A percentile compares a stretch with the other conserved stretches of the same genome.
Evolutionary conservation across 2,329 filamentous ascomycete species (phyloP).

Genomic region (Xylaria arbuscula): DNA sequence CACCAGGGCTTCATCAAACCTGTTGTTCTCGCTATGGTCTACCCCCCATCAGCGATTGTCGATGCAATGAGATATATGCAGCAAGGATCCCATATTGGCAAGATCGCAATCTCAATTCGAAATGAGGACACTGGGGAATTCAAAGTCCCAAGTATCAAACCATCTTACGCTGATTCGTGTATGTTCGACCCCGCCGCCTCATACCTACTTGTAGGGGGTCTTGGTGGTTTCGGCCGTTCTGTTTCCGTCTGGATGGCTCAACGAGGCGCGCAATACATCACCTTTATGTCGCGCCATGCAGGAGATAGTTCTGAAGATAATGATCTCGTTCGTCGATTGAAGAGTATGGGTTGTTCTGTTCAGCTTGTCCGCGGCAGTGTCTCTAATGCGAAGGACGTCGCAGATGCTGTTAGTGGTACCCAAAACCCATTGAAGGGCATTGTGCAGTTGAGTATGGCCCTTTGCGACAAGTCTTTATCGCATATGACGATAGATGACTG

Average conservation of each 20-base stretch:
- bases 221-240: background rate
- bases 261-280: background rate
- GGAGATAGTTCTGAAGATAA: slow-evolving; percentile 7
- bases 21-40: no score
- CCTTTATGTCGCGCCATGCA: slow-evolving; percentile 36
- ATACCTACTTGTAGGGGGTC: background rate
- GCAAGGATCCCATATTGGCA: no score
- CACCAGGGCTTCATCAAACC: no score
- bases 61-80: no score
- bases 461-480: background rate
- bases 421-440: background rate
- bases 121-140: no score
- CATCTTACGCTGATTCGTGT: no score
- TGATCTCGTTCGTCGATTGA: slow-evolving; percentile 29
- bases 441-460: slow-evolving; percentile 1
- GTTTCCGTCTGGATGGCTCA: background rate
- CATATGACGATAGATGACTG: slow-evolving; percentile 52
- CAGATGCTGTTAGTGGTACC: background rate
- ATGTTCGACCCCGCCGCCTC: no score
- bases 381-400: background rate
- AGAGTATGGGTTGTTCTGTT: slow-evolving; percentile 29
- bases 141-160: no score
- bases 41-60: no score
- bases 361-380: background rate
- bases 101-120: no score